Conservation (phyloP, 306 rosid species). For the Gastrolobium bilobum region DNA sequence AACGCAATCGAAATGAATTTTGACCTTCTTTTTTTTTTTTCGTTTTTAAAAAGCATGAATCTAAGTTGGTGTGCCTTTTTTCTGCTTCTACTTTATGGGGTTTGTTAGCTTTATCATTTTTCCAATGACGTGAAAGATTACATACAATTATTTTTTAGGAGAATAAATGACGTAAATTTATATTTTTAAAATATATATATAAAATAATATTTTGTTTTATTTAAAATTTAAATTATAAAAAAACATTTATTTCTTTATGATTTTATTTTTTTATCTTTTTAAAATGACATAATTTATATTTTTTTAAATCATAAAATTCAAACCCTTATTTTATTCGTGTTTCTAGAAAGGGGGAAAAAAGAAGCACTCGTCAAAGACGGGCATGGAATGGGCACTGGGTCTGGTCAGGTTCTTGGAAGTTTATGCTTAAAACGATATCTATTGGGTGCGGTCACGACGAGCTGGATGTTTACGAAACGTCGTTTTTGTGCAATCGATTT, state of each 20-base stretch:
- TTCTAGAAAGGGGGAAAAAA: neutral
- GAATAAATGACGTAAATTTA: no score
- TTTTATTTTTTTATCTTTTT: no score
- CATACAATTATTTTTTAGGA: no score
- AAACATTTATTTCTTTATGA: no score
- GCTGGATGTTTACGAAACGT: neutral
- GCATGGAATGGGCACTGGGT: neutral
- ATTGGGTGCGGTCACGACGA: neutral
- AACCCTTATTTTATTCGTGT: neutral
- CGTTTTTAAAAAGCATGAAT: conserved; percentile 19
- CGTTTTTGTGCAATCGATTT: no score
- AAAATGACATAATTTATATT: no score
- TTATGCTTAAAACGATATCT: neutral
- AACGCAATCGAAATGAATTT: neutral
- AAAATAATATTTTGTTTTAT: no score
- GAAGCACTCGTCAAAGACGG: neutral
- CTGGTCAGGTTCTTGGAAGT: neutral
- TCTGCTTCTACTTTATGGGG: neutral
- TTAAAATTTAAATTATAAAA: no score
- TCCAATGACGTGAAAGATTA: neutral
- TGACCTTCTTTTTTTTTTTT: neutral
- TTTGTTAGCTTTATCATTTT: neutral
- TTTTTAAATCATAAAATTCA: no score
- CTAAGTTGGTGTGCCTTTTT: neutral
- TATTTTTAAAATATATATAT: no score